phyloP scores from a whole-genome alignment of 306 rosid species.

The Oxytropis ochrocephala region DNA sequence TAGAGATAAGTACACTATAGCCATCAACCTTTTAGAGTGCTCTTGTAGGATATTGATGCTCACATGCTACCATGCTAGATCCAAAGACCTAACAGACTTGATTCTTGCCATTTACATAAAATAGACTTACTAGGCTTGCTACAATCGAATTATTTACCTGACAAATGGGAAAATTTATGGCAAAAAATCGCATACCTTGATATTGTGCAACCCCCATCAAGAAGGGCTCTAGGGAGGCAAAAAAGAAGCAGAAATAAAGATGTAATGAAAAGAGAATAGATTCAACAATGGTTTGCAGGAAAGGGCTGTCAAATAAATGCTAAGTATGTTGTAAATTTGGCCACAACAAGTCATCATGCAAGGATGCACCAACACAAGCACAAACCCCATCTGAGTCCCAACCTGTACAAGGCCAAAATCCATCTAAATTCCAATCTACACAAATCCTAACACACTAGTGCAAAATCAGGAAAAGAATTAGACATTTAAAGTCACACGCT shows the following conservation, averaged over 20 bases:
- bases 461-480: too few species aligned
- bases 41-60: neutral
- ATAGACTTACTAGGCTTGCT: neutral
- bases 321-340: too few species aligned
- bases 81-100: neutral
- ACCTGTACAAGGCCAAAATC: too few species aligned
- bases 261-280: neutral
- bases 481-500: too few species aligned
- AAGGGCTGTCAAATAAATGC: neutral
- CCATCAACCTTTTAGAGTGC: neutral
- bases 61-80: neutral
- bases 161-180: neutral
- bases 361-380: too few species aligned
- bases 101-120: neutral
- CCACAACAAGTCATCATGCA: too few species aligned
- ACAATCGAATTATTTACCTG: neutral
- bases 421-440: too few species aligned
- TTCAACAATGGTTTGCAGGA: neutral
- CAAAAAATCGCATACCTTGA: neutral
- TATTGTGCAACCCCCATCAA: neutral
- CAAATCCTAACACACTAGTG: too few species aligned
- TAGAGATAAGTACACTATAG: neutral
- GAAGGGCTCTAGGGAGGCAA: too few species aligned
- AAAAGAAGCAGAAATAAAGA: neutral
- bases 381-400: too few species aligned